Evolutionary conservation across 768 basidiomycete genomes (phyloP).

Genomic region (Saitozyma sp.): DNA sequence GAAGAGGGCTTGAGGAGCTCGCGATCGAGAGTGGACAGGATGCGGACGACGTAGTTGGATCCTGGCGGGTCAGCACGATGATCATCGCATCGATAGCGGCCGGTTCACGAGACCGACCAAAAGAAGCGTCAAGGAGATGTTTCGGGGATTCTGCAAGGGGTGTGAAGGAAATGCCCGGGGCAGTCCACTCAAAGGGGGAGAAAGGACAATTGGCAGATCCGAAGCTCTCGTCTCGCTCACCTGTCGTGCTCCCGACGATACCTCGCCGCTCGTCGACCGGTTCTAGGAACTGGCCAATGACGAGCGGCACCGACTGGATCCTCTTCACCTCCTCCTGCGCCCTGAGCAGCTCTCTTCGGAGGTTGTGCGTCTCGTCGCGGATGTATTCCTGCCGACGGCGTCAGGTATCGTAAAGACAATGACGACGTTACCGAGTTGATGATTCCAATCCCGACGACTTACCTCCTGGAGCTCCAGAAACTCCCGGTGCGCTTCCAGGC

Average conservation of each 20-base stretch:
- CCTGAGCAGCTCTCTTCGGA: slow-evolving; percentile 95
- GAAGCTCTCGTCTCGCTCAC: slow-evolving; percentile 16
- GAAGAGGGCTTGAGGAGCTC: slow-evolving; percentile 96
- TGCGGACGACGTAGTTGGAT: slow-evolving; percentile 96
- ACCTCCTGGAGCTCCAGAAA: slow-evolving; percentile 67
- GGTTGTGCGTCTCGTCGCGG: slow-evolving; percentile 96
- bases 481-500: slow-evolving; percentile 88
- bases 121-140: too few relatives aligned
- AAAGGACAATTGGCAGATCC: too few relatives aligned
- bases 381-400: slow-evolving; percentile 81
- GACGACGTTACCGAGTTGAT: slow-evolving; percentile 1
- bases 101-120: background rate
- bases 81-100: background rate
- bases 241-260: slow-evolving; percentile 93
- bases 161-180: too few relatives aligned
- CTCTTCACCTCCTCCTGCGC: slow-evolving; percentile 99
- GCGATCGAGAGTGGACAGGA: slow-evolving; percentile 92
- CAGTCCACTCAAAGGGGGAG: too few relatives aligned
- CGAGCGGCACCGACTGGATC: slow-evolving; percentile 96
- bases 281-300: slow-evolving; percentile 99
- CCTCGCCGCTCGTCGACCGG: slow-evolving; percentile 96
- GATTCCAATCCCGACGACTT: slow-evolving; percentile 10
- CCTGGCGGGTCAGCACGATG: slow-evolving; percentile 55
- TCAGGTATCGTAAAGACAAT: background rate
- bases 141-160: too few relatives aligned